These are phyloP conservation scores for Aegilops umbellulata DNA, from an alignment of 176 grass and related monocot genomes.

Conservation along the genomic window DNA sequence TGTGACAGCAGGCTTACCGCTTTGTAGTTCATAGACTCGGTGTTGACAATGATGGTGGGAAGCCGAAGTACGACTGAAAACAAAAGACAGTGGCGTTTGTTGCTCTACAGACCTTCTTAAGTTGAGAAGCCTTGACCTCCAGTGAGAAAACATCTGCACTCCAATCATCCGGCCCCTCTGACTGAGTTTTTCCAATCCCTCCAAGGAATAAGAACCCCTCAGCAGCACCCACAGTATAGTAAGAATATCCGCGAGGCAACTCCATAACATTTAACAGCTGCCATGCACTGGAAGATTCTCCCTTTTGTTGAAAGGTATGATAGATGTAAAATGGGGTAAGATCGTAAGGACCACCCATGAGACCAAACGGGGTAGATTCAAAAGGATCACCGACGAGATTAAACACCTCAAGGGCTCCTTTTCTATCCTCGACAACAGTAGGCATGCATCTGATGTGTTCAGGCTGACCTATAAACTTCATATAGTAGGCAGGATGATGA, in stretches of 20 bases:
- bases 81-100: neutral
- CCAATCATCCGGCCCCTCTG: neutral
- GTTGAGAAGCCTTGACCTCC: neutral
- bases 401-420: neutral
- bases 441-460: neutral
- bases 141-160: neutral
- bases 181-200: neutral
- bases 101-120: neutral
- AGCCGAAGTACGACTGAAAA: neutral
- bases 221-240: neutral
- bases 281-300: neutral
- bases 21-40: constrained; percentile 4
- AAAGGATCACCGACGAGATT: neutral
- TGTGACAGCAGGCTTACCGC: neutral
- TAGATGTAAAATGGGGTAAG: neutral
- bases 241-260: neutral
- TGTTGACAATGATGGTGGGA: neutral
- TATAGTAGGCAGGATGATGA: neutral
- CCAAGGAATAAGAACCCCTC: constrained; percentile 19
- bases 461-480: neutral
- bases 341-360: neutral
- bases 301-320: neutral
- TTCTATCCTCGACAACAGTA: neutral
- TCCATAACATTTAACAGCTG: neutral
- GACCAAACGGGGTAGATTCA: neutral